phyloP scores from a whole-genome alignment of 2,329 filamentous ascomycete genomes.

The Apiospora marii region DNA sequence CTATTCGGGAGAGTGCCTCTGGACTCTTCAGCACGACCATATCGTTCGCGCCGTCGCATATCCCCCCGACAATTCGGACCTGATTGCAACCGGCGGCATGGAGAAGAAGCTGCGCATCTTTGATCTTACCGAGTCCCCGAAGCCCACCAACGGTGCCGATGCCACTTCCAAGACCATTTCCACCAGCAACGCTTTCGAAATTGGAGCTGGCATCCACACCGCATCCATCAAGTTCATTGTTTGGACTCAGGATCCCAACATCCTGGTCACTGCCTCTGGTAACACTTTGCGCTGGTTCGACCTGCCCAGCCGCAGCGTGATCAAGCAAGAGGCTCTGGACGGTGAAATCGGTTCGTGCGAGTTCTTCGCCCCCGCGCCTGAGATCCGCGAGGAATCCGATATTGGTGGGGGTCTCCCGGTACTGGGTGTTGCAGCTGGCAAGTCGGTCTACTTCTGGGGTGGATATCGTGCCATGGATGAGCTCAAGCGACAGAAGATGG shows the following conservation, averaged over 20 bases:
- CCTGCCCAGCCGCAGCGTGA: constrained; percentile 75
- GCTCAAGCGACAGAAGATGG: constrained; percentile 81
- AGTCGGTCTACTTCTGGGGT: constrained; percentile 91
- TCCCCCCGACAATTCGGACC: constrained; percentile 79
- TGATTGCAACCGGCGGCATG: constrained; percentile 91
- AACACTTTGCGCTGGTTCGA: constrained; percentile 97
- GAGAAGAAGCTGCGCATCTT: constrained; percentile 98
- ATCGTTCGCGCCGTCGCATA: constrained; percentile 96
- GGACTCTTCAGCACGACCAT: constrained; percentile 89
- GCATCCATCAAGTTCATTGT: constrained; percentile 96
- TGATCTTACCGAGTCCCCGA: constrained; percentile 70
- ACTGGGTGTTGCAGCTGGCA: constrained; percentile 91
- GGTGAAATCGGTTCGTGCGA: constrained; percentile 92
- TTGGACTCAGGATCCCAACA: constrained; percentile 88
- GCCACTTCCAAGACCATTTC: constrained; percentile 55
- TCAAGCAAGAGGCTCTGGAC: constrained; percentile 81
- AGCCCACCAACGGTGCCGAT: constrained; percentile 42
- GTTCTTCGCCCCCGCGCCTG: constrained; percentile 73
- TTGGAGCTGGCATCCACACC: constrained; percentile 83
- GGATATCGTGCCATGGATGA: constrained; percentile 72
- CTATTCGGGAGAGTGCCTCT: constrained; percentile 87
- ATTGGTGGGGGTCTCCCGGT: constrained; percentile 75
- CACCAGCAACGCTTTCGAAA: constrained; percentile 78
- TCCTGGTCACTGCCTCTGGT: constrained; percentile 90
- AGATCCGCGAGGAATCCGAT: constrained; percentile 65